Conservation (phyloP, 805 yeast genomes). For the Isabelozyma gotoi region DNA sequence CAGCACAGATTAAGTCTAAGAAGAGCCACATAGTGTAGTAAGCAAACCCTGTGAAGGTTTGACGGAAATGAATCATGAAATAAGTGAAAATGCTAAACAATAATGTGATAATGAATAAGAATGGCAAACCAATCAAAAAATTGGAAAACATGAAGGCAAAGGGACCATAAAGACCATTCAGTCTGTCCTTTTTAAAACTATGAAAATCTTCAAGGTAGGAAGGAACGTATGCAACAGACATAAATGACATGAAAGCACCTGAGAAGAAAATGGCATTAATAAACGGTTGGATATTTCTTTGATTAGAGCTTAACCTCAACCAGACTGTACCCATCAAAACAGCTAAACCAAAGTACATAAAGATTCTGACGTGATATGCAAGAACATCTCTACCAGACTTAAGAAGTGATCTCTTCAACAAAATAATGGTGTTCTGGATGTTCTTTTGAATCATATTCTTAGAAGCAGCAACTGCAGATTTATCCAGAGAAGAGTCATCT, state of each 20-base stretch:
- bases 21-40: slow-evolving; percentile 37
- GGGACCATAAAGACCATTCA: slow-evolving; percentile 39
- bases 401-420: slow-evolving; percentile 23
- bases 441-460: neutral
- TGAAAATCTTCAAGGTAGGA: slow-evolving; percentile 34
- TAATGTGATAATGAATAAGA: slow-evolving; percentile 28
- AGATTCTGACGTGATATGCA: slow-evolving; percentile 35
- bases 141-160: slow-evolving; percentile 32
- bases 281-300: slow-evolving; percentile 31
- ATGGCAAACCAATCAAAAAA: slow-evolving; percentile 36
- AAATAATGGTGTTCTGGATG: slow-evolving; percentile 12
- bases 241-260: slow-evolving; percentile 47
- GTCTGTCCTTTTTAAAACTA: slow-evolving; percentile 27
- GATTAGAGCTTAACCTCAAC: slow-evolving; percentile 25
- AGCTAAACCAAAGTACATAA: slow-evolving; percentile 40
- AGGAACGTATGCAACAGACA: slow-evolving; percentile 44
- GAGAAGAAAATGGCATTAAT: slow-evolving; percentile 39
- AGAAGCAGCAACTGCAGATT: neutral
- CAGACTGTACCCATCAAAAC: slow-evolving; percentile 39
- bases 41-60: slow-evolving; percentile 28
- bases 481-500: neutral
- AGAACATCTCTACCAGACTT: slow-evolving; percentile 35
- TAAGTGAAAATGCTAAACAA: slow-evolving; percentile 33
- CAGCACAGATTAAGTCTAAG: slow-evolving; percentile 40
- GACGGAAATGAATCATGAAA: slow-evolving; percentile 31